A percentile compares a stretch with the other conserved stretches of the same genome.
phyloP scores from a whole-genome alignment of 768 basidiomycete genomes.

The Hypsizygus marmoreus region DNA sequence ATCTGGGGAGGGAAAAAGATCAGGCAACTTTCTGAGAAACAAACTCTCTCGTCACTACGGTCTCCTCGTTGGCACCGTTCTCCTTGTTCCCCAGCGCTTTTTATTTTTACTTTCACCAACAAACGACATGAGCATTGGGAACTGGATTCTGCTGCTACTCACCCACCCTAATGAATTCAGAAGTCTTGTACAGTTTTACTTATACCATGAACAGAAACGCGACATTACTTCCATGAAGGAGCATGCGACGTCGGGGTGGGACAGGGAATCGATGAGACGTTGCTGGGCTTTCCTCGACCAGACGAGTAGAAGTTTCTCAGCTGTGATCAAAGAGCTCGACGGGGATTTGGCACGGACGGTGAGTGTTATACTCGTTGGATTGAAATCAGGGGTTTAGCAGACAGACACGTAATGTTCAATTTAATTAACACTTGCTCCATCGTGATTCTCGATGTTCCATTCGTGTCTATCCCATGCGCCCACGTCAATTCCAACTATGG shows the following conservation, averaged over 20 bases:
- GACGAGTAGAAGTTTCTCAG: conserved; percentile 88
- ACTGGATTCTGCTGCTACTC: conserved; percentile 68
- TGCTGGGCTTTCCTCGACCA: conserved; percentile 90
- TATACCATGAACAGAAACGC: conserved; percentile 81
- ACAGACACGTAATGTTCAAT: too few species aligned
- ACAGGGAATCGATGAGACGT: conserved; percentile 80
- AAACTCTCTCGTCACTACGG: not conserved
- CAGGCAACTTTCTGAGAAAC: conserved; percentile 14
- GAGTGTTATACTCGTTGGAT: conserved; percentile 34
- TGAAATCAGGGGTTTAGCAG: too few species aligned
- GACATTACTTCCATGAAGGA: conserved; percentile 80
- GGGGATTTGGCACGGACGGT: conserved; percentile 93
- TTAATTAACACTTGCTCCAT: too few species aligned
- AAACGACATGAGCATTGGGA: conserved; percentile 50
- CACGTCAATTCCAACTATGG: not conserved
- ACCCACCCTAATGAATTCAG: conserved; percentile 86
- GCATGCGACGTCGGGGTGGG: conserved; percentile 81
- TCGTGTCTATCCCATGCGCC: not conserved
- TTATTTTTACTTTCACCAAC: not conserved
- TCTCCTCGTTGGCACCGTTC: not conserved
- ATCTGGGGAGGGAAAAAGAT: not conserved
- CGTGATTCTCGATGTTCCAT: too few species aligned
- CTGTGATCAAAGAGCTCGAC: conserved; percentile 94
- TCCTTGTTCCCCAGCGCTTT: not conserved
- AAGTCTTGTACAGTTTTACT: conserved; percentile 77